These are phyloP conservation scores for Aspergillus ochraceoroseus DNA, from an alignment of 2,329 filamentous ascomycete genomes.

Conservation along the genomic window DNA sequence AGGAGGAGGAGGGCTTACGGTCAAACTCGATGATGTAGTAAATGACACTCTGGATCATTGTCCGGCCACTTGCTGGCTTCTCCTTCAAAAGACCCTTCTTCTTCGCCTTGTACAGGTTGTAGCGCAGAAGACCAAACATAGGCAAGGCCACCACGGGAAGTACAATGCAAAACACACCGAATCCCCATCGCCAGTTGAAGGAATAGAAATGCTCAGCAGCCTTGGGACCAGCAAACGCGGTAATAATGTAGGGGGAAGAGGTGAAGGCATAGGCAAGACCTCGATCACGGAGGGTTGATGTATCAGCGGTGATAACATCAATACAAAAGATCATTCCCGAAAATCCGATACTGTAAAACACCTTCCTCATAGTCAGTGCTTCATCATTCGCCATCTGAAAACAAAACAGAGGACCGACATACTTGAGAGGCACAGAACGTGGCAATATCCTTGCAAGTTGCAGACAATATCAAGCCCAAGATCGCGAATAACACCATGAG, in stretches of 20 bases:
- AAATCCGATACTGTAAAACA: slow-evolving; percentile 57
- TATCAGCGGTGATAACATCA: slow-evolving; percentile 59
- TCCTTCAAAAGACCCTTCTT: slow-evolving; percentile 49
- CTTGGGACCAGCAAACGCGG: slow-evolving; percentile 56
- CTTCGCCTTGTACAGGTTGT: slow-evolving; percentile 54
- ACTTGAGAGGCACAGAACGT: slow-evolving; percentile 58
- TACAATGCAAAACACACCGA: slow-evolving; percentile 58
- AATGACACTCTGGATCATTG: slow-evolving; percentile 43
- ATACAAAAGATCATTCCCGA: slow-evolving; percentile 54
- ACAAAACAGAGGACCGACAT: background rate
- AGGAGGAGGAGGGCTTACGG: slow-evolving; percentile 29
- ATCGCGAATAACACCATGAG: slow-evolving; percentile 47
- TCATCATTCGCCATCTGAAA: background rate
- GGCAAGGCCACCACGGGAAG: slow-evolving; percentile 55
- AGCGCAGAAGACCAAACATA: slow-evolving; percentile 51
- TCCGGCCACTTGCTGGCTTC: slow-evolving; percentile 43
- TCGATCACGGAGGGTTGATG: slow-evolving; percentile 56
- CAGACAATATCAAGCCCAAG: slow-evolving; percentile 56
- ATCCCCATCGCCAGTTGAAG: slow-evolving; percentile 59
- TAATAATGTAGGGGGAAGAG: slow-evolving; percentile 60
- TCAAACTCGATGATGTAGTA: slow-evolving; percentile 60
- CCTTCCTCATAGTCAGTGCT: slow-evolving; percentile 26
- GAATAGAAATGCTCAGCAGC: slow-evolving; percentile 46
- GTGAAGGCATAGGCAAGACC: slow-evolving; percentile 58
- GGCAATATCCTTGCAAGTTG: slow-evolving; percentile 55